Percentiles rank a stretch among this genome's conserved stretches.
Evolutionary conservation across 2,329 filamentous ascomycete species (phyloP).

Genomic region (Talaromyces funiculosus): DNA sequence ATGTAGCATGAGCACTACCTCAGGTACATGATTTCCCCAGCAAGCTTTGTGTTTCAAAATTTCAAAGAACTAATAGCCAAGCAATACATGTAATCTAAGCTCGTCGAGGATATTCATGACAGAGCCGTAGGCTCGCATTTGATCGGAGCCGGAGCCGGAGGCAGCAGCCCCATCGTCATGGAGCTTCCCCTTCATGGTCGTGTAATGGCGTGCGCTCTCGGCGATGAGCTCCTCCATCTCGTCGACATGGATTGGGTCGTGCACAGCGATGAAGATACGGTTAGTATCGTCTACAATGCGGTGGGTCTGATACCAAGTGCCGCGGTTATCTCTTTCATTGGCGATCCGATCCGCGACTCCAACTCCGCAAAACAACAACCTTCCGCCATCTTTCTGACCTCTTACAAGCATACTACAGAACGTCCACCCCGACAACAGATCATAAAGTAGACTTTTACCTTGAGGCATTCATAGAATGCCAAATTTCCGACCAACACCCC

Average conservation of each 20-base stretch:
- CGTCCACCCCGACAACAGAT: background rate
- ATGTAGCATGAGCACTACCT: background rate
- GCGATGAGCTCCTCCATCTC: slow-evolving; percentile 10
- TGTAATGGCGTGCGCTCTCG: slow-evolving; percentile 5
- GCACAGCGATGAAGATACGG: slow-evolving; percentile 3
- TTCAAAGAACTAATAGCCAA: background rate
- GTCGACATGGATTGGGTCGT: slow-evolving; percentile 1
- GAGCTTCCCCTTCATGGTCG: background rate
- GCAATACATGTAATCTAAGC: background rate
- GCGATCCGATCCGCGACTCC: slow-evolving; percentile 3
- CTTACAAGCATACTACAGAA: background rate
- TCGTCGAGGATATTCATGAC: background rate
- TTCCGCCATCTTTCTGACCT: background rate
- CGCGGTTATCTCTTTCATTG: background rate
- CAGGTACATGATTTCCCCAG: background rate
- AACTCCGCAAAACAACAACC: background rate
- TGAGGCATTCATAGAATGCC: slow-evolving; percentile 1
- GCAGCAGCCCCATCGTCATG: background rate
- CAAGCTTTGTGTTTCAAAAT: background rate
- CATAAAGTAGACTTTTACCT: background rate
- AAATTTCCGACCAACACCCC: slow-evolving; percentile 29
- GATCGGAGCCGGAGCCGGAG: background rate
- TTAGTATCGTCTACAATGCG: background rate
- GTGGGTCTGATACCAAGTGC: background rate
- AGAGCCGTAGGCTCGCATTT: background rate